These are phyloP conservation scores for Fusarium musae DNA, from an alignment of 2,329 filamentous ascomycete genomes.

Conservation along the genomic window DNA sequence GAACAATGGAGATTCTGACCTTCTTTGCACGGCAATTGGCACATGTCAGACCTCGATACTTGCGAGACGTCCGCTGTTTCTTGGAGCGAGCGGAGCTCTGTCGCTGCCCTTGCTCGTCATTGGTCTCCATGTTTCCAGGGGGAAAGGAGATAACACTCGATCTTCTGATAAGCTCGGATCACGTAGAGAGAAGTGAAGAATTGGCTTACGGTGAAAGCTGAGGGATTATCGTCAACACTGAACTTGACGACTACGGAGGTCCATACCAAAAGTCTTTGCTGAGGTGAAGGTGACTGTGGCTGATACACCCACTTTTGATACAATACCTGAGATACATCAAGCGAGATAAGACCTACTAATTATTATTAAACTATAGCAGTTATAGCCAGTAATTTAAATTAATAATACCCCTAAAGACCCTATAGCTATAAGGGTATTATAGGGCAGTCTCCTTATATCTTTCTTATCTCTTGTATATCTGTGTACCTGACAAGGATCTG, in stretches of 20 bases:
- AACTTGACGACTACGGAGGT: background rate
- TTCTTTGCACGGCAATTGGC: slow-evolving; percentile 6
- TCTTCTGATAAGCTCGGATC: background rate
- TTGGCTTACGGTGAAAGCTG: background rate
- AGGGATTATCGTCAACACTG: background rate
- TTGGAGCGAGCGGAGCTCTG: background rate
- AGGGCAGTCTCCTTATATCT: too few species aligned
- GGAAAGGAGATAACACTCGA: background rate
- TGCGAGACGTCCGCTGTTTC: slow-evolving; percentile 1
- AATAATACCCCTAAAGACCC: too few species aligned
- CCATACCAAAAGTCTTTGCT: too few species aligned
- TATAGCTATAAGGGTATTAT: too few species aligned
- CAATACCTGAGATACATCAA: too few species aligned
- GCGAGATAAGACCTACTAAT: too few species aligned
- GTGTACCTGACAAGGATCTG: too few species aligned
- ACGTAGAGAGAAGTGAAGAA: background rate
- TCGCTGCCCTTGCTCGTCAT: background rate
- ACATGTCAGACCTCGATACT: slow-evolving; percentile 2
- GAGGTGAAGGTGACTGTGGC: too few species aligned
- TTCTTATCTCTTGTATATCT: too few species aligned
- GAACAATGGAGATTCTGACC: background rate
- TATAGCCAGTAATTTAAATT: too few species aligned
- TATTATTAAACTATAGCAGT: too few species aligned
- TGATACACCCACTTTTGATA: too few species aligned
- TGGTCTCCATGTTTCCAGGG: background rate